A percentile compares a stretch with the other conserved stretches of the same genome.
phyloP scores from a whole-genome alignment of 768 basidiomycete genomes.

The Boletus coccyginus region DNA sequence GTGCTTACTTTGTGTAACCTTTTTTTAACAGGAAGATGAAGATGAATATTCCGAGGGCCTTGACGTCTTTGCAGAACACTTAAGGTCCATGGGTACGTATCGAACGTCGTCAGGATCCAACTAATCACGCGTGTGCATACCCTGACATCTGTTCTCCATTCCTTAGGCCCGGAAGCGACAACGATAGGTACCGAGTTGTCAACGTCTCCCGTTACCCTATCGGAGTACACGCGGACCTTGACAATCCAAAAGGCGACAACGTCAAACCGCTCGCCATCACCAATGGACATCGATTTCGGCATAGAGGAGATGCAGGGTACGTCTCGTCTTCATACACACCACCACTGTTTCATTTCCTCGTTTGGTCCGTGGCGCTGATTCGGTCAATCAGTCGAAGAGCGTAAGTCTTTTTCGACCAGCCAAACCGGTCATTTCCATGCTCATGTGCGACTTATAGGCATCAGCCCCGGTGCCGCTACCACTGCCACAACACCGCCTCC shows the following conservation, averaged over 20 bases:
- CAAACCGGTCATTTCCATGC: not conserved
- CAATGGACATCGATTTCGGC: conserved; percentile 22
- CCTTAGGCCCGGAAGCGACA: conserved; percentile 6
- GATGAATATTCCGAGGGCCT: conserved; percentile 20
- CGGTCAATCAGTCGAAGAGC: conserved; percentile 9
- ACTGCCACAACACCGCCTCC: not conserved
- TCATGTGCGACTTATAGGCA: conserved; percentile 6
- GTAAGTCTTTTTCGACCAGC: conserved; percentile 5
- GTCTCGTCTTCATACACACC: not conserved
- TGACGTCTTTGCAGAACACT: conserved; percentile 8
- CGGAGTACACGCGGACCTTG: conserved; percentile 25
- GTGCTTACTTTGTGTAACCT: conserved; percentile 1
- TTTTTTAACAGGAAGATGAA: conserved; percentile 23
- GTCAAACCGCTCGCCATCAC: conserved; percentile 15
- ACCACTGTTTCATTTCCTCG: not conserved
- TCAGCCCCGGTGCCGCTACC: not conserved
- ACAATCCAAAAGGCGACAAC: conserved; percentile 4
- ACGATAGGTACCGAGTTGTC: conserved; percentile 15
- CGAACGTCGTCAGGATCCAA: not conserved
- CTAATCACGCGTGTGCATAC: not conserved
- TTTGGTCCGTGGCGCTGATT: conserved; percentile 4
- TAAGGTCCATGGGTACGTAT: conserved; percentile 18
- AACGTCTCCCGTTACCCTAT: conserved; percentile 8
- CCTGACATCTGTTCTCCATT: not conserved
- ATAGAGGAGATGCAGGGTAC: conserved; percentile 16